Evolutionary conservation across 352 stramenopile genomes (phyloP), one percentile per base, ranked within the genome.

Genomic region (Pythium insidiosum): DNA sequence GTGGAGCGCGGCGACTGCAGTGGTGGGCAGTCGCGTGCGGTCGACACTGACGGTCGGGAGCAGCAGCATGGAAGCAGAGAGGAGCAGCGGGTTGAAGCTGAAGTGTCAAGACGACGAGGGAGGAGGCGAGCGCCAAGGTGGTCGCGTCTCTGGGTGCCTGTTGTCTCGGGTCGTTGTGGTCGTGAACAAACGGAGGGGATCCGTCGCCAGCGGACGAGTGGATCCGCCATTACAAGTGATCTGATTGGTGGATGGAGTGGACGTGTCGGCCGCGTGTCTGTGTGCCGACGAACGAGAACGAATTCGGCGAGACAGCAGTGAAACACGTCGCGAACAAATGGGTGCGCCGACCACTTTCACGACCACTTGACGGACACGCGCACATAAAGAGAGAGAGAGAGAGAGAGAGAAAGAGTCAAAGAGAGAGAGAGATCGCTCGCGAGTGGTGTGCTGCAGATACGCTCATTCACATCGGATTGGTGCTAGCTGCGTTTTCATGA

Each of bases 181-280:
- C 21, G 29, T 38, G 38, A 18, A 16, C 22, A 49, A 22, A 36
- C 31, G 37, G 28, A n/a, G 21, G 22, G 23, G 18, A 25, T n/a
- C 12, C 6, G 22, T n/a, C n/a, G n/a, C n/a, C n/a, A n/a, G n/a
- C n/a, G n/a, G 13, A 25, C 1, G 15, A 39, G 36, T 18, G 30
- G 47, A 51, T 55, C 39, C 47, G 39, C 47, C 12, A 15, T 31
- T 25, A 3, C n/a, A 15, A 39, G 12, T 1, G 6, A 12, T 49
- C 22, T 38, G 39, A 55, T 55, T 55, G 47, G 47, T 51, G 44
- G 34, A 43, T 30, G 9, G 12, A 18, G 47, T 18, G 44, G 44
- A 51, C 35, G 18, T 23, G 15, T 38, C 29, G 19, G 2, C 4
- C 29, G 13, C 9, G 24, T 20, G 25, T 50, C 21, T 33, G 15